Evolutionary conservation across 2,329 filamentous ascomycete species (phyloP), one percentile per base, ranked within the genome.

Genomic region (Sclerotinia subarctica): DNA sequence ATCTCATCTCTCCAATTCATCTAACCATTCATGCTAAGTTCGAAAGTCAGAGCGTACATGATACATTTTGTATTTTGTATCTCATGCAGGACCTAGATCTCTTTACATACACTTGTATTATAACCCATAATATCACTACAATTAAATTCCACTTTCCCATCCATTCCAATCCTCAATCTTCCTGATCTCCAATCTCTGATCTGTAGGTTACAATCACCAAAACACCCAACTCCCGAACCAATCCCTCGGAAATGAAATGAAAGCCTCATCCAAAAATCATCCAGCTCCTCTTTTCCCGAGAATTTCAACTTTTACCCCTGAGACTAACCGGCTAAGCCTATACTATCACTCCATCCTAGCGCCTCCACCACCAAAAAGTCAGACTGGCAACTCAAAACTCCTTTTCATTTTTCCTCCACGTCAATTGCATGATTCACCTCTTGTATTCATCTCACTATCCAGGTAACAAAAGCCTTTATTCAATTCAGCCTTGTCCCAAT

Each of bases 281-380:
- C 52, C 29, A 53, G 52, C 58, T 60, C 58, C 26, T 35, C 58
- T 38, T 29, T 60, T 60, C 58, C 58, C 42, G 44, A 60, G 58
- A 29, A 29, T 38, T 38, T 56, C 35, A 38, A 38, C 35, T 13
- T 38, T 56, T 56, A n/a, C 53, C 53, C 58, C 58, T 60, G 44
- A 60, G 47, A 42, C 42, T 26, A 47, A 15, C 38, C 38, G 38
- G 38, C 38, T 42, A 15, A 42, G 13, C 13, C 38, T 42, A 42
- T 42, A 29, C 32, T 35, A 35, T 35, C 35, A 35, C 35, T 35
- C 35, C 38, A 3, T 11, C 11, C 35, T 1, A 38, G 2, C 17
- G 21, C 8, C n/a, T 26, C n/a, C 21, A n/a, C 13, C 49, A 42
- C 11, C 38, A 5, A 42, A 42, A 42, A 42, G 11, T 42, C 38